phyloP scores from a whole-genome alignment of 495 filamentous ascomycete species.

The Daldinia loculata region DNA sequence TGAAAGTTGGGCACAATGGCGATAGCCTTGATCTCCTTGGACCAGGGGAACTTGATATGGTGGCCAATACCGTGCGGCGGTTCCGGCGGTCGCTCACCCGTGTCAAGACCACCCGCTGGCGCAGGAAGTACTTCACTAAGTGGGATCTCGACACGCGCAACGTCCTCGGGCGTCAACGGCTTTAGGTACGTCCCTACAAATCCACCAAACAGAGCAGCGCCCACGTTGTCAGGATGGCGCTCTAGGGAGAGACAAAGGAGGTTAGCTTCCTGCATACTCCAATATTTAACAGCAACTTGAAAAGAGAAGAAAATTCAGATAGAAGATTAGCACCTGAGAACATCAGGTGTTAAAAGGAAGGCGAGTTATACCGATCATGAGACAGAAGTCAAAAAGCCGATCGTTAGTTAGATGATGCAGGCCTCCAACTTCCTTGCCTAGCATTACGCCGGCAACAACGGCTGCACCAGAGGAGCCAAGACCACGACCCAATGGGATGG shows the following conservation, averaged over 20 bases:
- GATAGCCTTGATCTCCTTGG: slow-evolving; percentile 90
- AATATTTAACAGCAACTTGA: not conserved
- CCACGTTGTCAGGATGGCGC: slow-evolving; percentile 96
- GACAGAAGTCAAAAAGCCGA: slow-evolving; percentile 89
- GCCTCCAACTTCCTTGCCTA: slow-evolving; percentile 87
- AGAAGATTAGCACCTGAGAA: not conserved
- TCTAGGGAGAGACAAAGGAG: slow-evolving; percentile 56
- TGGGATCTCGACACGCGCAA: slow-evolving; percentile 89
- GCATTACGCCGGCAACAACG: slow-evolving; percentile 89
- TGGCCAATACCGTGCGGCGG: slow-evolving; percentile 92
- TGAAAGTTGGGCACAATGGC: slow-evolving; percentile 95
- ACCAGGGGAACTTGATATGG: slow-evolving; percentile 91
- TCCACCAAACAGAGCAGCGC: slow-evolving; percentile 92
- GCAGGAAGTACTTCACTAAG: slow-evolving; percentile 89
- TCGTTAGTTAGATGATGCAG: slow-evolving; percentile 79
- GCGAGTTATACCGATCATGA: slow-evolving; percentile 78
- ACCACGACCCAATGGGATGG: slow-evolving; percentile 89
- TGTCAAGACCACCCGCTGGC: slow-evolving; percentile 87
- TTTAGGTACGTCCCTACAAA: slow-evolving; percentile 96
- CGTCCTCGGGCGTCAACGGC: slow-evolving; percentile 85
- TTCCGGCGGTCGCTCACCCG: slow-evolving; percentile 80
- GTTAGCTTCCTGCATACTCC: slow-evolving; percentile 26
- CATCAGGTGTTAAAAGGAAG: not conserved
- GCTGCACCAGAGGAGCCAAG: slow-evolving; percentile 93
- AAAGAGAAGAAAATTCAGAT: not conserved